These are phyloP conservation scores for Verticillium albo-atrum DNA, from an alignment of 2,329 filamentous ascomycete genomes.

Conservation along the genomic window DNA sequence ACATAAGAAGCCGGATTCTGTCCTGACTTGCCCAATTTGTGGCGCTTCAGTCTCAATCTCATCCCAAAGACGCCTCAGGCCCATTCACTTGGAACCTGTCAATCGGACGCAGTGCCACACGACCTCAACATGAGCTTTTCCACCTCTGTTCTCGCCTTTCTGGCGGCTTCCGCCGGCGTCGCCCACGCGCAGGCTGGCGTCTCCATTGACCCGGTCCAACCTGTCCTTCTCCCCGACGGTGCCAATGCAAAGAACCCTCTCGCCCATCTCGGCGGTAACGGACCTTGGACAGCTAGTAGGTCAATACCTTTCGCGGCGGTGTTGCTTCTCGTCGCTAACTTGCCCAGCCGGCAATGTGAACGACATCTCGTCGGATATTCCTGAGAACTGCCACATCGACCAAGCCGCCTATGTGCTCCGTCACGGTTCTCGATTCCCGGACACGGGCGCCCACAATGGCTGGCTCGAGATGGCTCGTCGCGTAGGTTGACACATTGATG, in stretches of 20 bases:
- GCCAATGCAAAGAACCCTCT: conserved; percentile 33
- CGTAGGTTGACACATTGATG: conserved; percentile 21
- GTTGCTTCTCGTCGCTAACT: neutral
- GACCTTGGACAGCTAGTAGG: conserved; percentile 47
- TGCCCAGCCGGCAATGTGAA: conserved; percentile 50
- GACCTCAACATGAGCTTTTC: neutral
- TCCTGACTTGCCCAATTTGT: neutral
- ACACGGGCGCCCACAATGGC: conserved; percentile 52
- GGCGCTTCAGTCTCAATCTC: neutral
- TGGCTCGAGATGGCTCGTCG: conserved; percentile 47
- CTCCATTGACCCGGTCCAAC: conserved; percentile 20
- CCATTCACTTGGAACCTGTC: neutral
- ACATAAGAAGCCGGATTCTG: neutral
- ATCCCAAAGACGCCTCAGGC: neutral
- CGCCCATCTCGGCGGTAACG: conserved; percentile 46
- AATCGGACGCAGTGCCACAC: neutral
- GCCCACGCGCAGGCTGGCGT: conserved; percentile 12
- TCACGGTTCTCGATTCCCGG: conserved; percentile 61
- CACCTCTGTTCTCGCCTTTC: conserved; percentile 1
- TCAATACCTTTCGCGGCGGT: neutral
- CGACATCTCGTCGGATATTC: conserved; percentile 47
- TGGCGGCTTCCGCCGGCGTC: conserved; percentile 10
- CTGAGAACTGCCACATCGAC: conserved; percentile 53
- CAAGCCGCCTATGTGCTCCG: conserved; percentile 55
- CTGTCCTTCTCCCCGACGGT: conserved; percentile 19